These are phyloP conservation scores for Heliocybe sulcata DNA, from an alignment of 1,284 basidiomycete species.

Conservation along the genomic window DNA sequence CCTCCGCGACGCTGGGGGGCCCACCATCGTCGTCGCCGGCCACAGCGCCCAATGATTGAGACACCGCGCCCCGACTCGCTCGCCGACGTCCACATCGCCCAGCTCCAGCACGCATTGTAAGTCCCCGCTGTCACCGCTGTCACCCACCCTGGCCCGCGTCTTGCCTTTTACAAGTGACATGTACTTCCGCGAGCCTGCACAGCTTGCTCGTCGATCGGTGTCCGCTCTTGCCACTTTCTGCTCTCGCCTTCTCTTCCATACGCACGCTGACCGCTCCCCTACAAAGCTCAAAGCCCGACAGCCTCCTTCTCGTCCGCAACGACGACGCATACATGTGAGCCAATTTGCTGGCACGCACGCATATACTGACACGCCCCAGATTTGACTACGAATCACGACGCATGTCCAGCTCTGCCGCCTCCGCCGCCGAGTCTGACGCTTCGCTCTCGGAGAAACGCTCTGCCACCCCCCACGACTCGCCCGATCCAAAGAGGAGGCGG, in stretches of 20 bases:
- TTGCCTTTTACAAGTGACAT: slow-evolving; percentile 16
- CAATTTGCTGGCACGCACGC: not conserved
- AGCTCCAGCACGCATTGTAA: slow-evolving; percentile 53
- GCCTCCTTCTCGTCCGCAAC: not conserved
- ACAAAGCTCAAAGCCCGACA: not conserved
- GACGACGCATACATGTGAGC: not conserved
- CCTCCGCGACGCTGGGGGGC: not conserved
- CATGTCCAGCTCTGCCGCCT: slow-evolving; percentile 56
- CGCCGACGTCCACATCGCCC: slow-evolving; percentile 54
- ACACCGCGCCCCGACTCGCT: slow-evolving; percentile 23
- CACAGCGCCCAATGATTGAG: not conserved
- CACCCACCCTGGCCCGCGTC: slow-evolving; percentile 21
- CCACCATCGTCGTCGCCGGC: not conserved
- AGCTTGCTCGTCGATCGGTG: not conserved
- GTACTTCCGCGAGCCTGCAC: not conserved
- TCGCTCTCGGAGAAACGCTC: not conserved
- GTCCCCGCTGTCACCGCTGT: slow-evolving; percentile 20
- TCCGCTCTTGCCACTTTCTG: slow-evolving; percentile 3
- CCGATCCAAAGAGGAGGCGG: slow-evolving; percentile 33
- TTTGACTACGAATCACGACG: slow-evolving; percentile 44
- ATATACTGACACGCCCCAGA: slow-evolving; percentile 2
- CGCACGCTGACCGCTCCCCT: not conserved
- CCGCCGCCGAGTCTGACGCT: slow-evolving; percentile 33
- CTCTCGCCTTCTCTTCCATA: not conserved
- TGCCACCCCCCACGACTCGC: slow-evolving; percentile 9